phyloP scores from a whole-genome alignment of 2,329 filamentous ascomycete species.

The Xylaria sp. region DNA sequence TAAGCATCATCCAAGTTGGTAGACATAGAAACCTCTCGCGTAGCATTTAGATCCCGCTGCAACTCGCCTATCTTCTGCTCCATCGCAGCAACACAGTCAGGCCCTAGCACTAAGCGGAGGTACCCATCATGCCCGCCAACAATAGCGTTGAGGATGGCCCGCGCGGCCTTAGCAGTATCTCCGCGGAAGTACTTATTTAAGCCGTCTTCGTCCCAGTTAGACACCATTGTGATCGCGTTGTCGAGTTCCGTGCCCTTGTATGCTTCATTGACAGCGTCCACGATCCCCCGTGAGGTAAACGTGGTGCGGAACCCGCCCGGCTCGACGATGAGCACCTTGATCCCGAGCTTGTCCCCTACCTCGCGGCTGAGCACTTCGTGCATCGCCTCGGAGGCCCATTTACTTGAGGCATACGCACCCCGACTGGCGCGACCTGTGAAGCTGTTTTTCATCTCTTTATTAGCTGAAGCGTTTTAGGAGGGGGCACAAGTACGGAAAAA shows the following conservation, averaged over 20 bases:
- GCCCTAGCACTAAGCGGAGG: conserved; percentile 27
- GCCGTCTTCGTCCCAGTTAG: conserved; percentile 16
- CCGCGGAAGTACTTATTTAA: conserved; percentile 23
- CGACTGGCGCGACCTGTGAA: conserved; percentile 29
- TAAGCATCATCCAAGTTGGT: conserved; percentile 24
- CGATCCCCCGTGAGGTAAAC: conserved; percentile 25
- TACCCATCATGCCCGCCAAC: conserved; percentile 31
- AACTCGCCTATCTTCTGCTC: conserved; percentile 28
- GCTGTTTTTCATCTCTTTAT: conserved; percentile 25
- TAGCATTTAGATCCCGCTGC: conserved; percentile 28
- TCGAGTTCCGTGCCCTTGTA: conserved; percentile 32
- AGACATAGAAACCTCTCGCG: conserved; percentile 29
- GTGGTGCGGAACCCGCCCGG: conserved; percentile 31
- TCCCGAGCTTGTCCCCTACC: conserved; percentile 29
- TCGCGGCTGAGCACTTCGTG: conserved; percentile 30
- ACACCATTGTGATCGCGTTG: conserved; percentile 17
- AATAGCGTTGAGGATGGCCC: conserved; percentile 28
- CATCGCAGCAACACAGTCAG: conserved; percentile 29
- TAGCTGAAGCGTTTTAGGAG: conserved; percentile 14
- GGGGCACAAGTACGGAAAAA: background rate
- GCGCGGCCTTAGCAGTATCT: conserved; percentile 29
- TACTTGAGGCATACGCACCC: conserved; percentile 30
- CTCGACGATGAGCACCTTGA: conserved; percentile 33
- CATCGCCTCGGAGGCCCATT: conserved; percentile 33
- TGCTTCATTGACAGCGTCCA: conserved; percentile 25